phyloP scores from a whole-genome alignment of 2,329 filamentous ascomycete species.

The Diaporthe batatas region DNA sequence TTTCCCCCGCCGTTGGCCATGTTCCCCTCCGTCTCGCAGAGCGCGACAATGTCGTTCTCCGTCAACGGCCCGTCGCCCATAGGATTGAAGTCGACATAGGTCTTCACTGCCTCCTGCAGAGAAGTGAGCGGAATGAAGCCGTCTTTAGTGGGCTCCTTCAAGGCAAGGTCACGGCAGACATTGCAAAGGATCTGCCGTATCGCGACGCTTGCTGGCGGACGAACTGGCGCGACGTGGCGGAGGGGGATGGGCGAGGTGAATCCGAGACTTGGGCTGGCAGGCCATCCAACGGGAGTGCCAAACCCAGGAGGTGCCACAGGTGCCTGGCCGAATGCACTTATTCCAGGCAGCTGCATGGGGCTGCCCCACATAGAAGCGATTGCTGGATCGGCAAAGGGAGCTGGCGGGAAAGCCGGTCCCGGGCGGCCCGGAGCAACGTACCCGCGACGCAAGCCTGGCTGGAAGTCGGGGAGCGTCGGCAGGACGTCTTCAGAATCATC shows the following conservation, averaged over 20 bases:
- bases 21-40: conserved; percentile 93
- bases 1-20: conserved; percentile 89
- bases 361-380: conserved; percentile 43
- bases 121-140: conserved; percentile 75
- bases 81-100: conserved; percentile 70
- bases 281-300: conserved; percentile 53
- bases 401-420: conserved; percentile 55
- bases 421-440: conserved; percentile 66
- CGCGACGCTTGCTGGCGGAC: conserved; percentile 74
- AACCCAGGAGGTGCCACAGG: conserved; percentile 64
- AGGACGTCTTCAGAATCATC: conserved; percentile 76
- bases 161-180: conserved; percentile 75
- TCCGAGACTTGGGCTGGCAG: conserved; percentile 47
- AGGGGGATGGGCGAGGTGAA: conserved; percentile 51
- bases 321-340: conserved; percentile 43
- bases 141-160: conserved; percentile 58
- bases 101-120: conserved; percentile 68
- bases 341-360: conserved; percentile 45
- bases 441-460: conserved; percentile 53
- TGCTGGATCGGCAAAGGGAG: conserved; percentile 47
- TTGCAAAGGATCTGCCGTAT: conserved; percentile 82
- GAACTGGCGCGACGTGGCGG: conserved; percentile 55
- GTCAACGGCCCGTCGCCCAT: conserved; percentile 56
- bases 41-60: conserved; percentile 79
- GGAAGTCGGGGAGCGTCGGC: conserved; percentile 40